Conservation (phyloP, 345 rosid genomes). For the Cardamine chenopodiifolia region DNA sequence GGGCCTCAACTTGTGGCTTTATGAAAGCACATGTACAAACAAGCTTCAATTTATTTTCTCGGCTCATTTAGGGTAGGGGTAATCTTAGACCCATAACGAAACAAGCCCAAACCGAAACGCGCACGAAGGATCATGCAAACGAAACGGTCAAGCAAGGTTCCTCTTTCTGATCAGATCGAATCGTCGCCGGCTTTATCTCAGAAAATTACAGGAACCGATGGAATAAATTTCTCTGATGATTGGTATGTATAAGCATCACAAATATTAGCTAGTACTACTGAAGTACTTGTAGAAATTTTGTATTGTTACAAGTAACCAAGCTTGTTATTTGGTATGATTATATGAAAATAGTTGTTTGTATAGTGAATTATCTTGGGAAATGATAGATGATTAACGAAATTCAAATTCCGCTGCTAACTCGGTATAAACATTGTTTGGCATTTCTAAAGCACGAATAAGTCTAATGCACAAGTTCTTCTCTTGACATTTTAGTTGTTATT, state of each 20-base stretch:
- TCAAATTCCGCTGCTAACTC: not conserved
- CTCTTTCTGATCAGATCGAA: conserved; percentile 13
- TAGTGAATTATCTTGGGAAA: too few species aligned
- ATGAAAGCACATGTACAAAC: not conserved
- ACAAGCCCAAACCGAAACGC: conserved; percentile 20
- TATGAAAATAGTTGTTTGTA: not conserved
- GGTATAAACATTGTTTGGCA: not conserved
- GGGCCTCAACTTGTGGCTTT: not conserved
- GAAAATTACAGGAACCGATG: not conserved
- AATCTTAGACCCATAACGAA: not conserved
- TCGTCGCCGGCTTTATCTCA: conserved; percentile 7
- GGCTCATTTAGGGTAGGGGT: not conserved
- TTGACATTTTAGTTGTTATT: conserved; percentile 3
- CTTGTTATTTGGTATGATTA: not conserved
- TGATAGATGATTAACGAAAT: not conserved
- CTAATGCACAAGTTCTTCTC: not conserved
- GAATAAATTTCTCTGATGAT: too few species aligned
- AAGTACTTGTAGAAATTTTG: not conserved
- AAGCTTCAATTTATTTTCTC: not conserved
- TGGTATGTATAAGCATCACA: too few species aligned
- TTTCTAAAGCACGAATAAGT: not conserved
- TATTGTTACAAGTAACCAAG: not conserved
- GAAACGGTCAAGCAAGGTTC: conserved; percentile 13
- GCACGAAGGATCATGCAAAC: not conserved
- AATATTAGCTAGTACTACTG: too few species aligned